Conservation (phyloP, 176 grass and related monocot genomes). For the Oryza brachyantha region DNA sequence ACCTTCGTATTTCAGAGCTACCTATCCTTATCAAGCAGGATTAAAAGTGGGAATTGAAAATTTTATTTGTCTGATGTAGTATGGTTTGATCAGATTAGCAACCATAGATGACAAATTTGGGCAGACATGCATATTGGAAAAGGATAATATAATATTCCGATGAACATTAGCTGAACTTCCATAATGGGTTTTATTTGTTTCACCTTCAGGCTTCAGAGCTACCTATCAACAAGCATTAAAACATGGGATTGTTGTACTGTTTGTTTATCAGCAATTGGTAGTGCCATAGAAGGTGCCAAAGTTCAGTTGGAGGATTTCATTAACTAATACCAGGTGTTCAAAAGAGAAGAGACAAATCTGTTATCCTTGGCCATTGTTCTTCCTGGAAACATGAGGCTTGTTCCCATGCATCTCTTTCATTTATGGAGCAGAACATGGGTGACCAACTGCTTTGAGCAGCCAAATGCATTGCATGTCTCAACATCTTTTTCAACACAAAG, state of each 20-base stretch:
- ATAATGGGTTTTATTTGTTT: too few relatives aligned
- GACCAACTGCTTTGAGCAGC: slow-evolving; percentile 30
- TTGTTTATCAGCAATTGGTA: not conserved
- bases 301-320: slow-evolving; percentile 4
- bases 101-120: not conserved
- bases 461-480: slow-evolving; percentile 28
- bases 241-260: not conserved
- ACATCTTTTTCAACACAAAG: slow-evolving; percentile 22
- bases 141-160: too few relatives aligned
- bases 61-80: not conserved
- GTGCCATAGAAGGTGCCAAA: not conserved
- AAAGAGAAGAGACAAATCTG: slow-evolving; percentile 26
- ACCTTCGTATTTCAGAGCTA: not conserved
- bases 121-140: too few relatives aligned
- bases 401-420: not conserved
- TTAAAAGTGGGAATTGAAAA: not conserved
- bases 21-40: not conserved
- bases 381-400: slow-evolving; percentile 32
- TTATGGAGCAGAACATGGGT: slow-evolving; percentile 46
- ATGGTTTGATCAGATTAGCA: not conserved
- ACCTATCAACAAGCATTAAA: not conserved
- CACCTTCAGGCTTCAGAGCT: not conserved
- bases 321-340: slow-evolving; percentile 3
- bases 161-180: too few relatives aligned
- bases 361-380: slow-evolving; percentile 21